Conservation (phyloP, 2,329 filamentous ascomycete genomes). For the Penicillium sp. region DNA sequence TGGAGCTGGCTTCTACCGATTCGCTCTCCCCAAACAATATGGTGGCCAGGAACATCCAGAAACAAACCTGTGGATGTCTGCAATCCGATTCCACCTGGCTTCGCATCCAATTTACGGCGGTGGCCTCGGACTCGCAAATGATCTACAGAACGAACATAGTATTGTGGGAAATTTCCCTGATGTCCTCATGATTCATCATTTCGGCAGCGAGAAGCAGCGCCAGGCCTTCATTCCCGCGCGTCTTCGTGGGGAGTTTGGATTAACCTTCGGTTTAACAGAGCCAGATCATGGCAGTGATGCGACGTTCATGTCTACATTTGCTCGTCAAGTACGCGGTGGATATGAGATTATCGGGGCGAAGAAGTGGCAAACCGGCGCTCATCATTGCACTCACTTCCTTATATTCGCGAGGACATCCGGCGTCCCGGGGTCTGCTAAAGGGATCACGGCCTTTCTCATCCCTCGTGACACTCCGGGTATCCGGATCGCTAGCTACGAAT, state of each 20-base stretch:
- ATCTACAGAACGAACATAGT: conserved; percentile 63
- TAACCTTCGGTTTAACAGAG: conserved; percentile 63
- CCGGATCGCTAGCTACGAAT: conserved; percentile 58
- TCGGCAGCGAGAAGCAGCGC: conserved; percentile 56
- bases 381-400: conserved; percentile 60
- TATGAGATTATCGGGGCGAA: conserved; percentile 56
- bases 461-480: conserved; percentile 54
- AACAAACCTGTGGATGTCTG: conserved; percentile 63
- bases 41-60: conserved; percentile 47
- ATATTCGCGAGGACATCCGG: conserved; percentile 61
- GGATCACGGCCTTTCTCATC: conserved; percentile 62
- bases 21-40: conserved; percentile 56
- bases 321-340: conserved; percentile 44
- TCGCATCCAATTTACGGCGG: conserved; percentile 43
- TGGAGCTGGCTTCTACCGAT: conserved; percentile 59
- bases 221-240: conserved; percentile 53
- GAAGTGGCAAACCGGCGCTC: conserved; percentile 66
- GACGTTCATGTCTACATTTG: conserved; percentile 60
- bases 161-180: conserved; percentile 64
- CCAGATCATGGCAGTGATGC: conserved; percentile 62
- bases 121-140: conserved; percentile 61
- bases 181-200: conserved; percentile 61
- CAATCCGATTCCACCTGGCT: conserved; percentile 59
- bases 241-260: conserved; percentile 53
- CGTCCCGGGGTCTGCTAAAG: conserved; percentile 51